A percentile compares a stretch with the other conserved stretches of the same genome.
These are phyloP conservation scores for Fraxinus dipetala DNA, from an alignment of 305 asterid species.

Conservation along the genomic window DNA sequence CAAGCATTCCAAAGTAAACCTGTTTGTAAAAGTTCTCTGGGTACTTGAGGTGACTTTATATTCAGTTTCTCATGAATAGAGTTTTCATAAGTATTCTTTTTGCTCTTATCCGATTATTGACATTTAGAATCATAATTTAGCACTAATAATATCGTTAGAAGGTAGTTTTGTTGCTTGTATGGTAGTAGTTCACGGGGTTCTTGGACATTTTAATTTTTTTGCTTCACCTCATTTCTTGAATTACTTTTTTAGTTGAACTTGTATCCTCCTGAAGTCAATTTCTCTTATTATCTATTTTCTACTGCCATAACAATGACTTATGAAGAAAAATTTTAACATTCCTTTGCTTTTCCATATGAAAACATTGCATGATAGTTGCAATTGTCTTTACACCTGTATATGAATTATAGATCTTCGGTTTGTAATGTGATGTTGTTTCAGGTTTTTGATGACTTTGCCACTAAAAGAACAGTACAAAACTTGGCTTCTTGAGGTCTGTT, in stretches of 20 bases:
- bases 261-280: neutral
- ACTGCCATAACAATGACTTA: slow-evolving; percentile 7
- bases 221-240: slow-evolving; percentile 9
- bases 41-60: neutral
- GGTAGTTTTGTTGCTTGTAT: slow-evolving; percentile 1
- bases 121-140: neutral
- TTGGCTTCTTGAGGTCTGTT: slow-evolving; percentile 65
- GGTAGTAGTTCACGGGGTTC: neutral
- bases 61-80: neutral
- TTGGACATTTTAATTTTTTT: neutral
- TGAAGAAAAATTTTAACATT: neutral
- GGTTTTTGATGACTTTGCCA: slow-evolving; percentile 57
- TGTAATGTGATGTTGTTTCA: slow-evolving; percentile 33
- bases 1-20: neutral
- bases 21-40: slow-evolving; percentile 4
- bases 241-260: slow-evolving; percentile 1
- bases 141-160: neutral
- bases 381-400: neutral
- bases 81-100: neutral
- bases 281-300: neutral
- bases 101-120: neutral
- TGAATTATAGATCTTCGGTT: slow-evolving; percentile 9
- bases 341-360: neutral
- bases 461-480: slow-evolving; percentile 64
- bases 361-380: neutral